These are phyloP conservation scores for Inga laurina DNA, from an alignment of 306 rosid species.

Conservation along the genomic window DNA sequence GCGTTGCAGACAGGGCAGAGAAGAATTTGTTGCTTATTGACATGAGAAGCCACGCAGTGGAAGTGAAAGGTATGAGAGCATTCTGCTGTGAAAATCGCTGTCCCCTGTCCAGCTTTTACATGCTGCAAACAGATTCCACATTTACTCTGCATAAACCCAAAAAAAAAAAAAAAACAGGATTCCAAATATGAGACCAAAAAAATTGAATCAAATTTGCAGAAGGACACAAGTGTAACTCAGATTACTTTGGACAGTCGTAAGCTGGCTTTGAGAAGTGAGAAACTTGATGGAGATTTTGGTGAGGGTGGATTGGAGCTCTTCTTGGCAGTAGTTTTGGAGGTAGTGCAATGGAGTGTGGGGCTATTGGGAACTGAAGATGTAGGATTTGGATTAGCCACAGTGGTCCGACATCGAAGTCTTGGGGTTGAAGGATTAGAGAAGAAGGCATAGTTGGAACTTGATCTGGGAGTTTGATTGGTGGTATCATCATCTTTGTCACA, in stretches of 20 bases:
- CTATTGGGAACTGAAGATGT: constrained; percentile 63
- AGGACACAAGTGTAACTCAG: background rate
- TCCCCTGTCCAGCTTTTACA: constrained; percentile 70
- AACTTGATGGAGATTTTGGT: constrained; percentile 80
- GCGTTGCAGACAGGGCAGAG: constrained; percentile 82
- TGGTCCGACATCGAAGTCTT: constrained; percentile 79
- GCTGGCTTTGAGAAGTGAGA: constrained; percentile 75
- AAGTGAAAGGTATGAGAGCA: constrained; percentile 92
- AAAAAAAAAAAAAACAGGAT: background rate
- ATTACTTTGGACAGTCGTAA: constrained; percentile 67
- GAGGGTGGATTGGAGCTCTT: constrained; percentile 63
- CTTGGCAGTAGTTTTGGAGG: constrained; percentile 32
- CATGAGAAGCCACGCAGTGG: constrained; percentile 72
- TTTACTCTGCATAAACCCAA: constrained; percentile 55
- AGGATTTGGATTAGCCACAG: constrained; percentile 39
- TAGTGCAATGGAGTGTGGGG: constrained; percentile 71
- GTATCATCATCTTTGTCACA: constrained; percentile 14
- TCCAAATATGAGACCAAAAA: background rate
- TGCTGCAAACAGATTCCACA: constrained; percentile 85
- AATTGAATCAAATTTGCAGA: background rate
- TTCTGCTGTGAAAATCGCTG: constrained; percentile 92
- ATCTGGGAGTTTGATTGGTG: constrained; percentile 52
- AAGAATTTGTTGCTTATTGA: constrained; percentile 51
- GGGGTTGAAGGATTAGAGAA: constrained; percentile 88
- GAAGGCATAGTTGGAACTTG: constrained; percentile 70